Conservation (phyloP, 371 early-diverging fungal genomes). For the Rhizopus sp. region DNA sequence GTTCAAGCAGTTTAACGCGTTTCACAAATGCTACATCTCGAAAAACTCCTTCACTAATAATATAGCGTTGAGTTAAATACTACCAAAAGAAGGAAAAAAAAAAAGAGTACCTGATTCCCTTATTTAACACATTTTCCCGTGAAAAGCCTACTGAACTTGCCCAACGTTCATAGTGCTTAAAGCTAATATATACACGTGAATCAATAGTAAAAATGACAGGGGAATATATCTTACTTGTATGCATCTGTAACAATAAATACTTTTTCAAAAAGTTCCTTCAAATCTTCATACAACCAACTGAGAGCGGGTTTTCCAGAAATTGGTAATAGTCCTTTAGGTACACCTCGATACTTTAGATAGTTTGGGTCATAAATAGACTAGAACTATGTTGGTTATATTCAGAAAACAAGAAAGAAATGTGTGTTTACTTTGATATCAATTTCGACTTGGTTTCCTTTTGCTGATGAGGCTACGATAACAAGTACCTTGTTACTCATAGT, state of each 20-base stretch:
- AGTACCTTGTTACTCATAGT: slow-evolving; percentile 8
- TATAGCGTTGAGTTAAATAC: not conserved
- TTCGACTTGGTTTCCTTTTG: slow-evolving; percentile 17
- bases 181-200: slow-evolving; percentile 23
- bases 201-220: not conserved
- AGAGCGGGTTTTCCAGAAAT: slow-evolving; percentile 46
- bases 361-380: slow-evolving; percentile 20
- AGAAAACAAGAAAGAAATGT: not conserved
- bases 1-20: slow-evolving; percentile 33
- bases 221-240: slow-evolving; percentile 38
- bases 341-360: slow-evolving; percentile 30
- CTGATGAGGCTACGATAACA: slow-evolving; percentile 21
- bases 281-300: slow-evolving; percentile 41
- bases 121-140: slow-evolving; percentile 38
- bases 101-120: slow-evolving; percentile 39
- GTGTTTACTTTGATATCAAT: slow-evolving; percentile 17
- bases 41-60: slow-evolving; percentile 33
- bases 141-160: slow-evolving; percentile 40
- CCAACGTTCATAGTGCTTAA: slow-evolving; percentile 52
- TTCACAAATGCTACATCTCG: slow-evolving; percentile 42
- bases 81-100: not conserved
- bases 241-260: slow-evolving; percentile 48
- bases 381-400: not conserved
- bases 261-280: slow-evolving; percentile 20
- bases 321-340: slow-evolving; percentile 45